Evolutionary conservation across 306 rosid genomes (phyloP).

Genomic region (Astragalus glycyphyllos): DNA sequence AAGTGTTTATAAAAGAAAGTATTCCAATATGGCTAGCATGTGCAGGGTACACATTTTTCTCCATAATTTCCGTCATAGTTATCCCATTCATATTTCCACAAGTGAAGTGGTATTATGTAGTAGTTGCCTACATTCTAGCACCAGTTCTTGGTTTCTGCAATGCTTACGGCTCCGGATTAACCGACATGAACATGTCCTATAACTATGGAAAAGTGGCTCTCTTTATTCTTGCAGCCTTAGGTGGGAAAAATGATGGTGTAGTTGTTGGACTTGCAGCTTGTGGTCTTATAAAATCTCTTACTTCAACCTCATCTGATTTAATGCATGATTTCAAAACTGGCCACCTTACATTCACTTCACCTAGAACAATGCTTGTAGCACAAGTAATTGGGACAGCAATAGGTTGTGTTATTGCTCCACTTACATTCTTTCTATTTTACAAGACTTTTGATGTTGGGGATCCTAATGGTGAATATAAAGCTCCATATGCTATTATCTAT

Average conservation of each 20-base stretch:
- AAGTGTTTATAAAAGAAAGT: constrained; percentile 68
- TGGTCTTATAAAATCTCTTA: constrained; percentile 83
- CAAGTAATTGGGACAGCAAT: constrained; percentile 83
- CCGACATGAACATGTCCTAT: constrained; percentile 89
- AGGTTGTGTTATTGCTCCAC: constrained; percentile 82
- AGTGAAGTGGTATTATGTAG: constrained; percentile 81
- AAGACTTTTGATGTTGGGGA: constrained; percentile 76
- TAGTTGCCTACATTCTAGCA: constrained; percentile 73
- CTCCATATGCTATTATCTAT: constrained; percentile 78
- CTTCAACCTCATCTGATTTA: constrained; percentile 82
- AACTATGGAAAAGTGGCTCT: constrained; percentile 94
- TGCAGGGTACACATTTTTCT: constrained; percentile 60
- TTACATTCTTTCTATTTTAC: constrained; percentile 79
- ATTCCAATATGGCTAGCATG: constrained; percentile 81
- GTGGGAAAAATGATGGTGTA: constrained; percentile 66
- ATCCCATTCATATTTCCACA: constrained; percentile 79
- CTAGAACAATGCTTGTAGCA: constrained; percentile 76
- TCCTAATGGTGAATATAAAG: constrained; percentile 82
- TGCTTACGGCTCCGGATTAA: constrained; percentile 83
- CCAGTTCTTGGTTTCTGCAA: constrained; percentile 93
- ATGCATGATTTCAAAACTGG: constrained; percentile 63
- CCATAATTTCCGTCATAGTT: constrained; percentile 62
- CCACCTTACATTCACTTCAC: constrained; percentile 85
- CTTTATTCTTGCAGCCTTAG: constrained; percentile 70
- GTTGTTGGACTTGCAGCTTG: constrained; percentile 52